Conservation (phyloP, 176 grass and related monocot species). For the Phyllostachys edulis region DNA sequence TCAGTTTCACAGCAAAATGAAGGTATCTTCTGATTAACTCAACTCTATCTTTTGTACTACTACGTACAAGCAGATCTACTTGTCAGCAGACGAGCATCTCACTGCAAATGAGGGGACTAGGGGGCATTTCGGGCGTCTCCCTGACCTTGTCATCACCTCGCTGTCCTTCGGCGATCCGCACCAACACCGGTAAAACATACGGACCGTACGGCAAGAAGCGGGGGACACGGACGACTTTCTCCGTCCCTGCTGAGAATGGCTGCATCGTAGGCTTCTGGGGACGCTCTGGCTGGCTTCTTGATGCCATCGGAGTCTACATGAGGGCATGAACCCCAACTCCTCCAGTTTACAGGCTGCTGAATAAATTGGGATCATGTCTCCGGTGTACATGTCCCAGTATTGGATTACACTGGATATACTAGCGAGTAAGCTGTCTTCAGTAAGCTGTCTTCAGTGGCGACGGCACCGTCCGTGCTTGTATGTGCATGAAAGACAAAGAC, state of each 20-base stretch:
- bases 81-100: neutral
- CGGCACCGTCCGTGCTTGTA: too few relatives aligned
- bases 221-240: neutral
- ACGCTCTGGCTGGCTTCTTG: conserved; percentile 32
- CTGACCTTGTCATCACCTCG: conserved; percentile 8
- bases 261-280: conserved; percentile 38
- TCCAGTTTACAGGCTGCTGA: too few relatives aligned
- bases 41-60: neutral
- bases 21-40: too few relatives aligned
- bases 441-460: too few relatives aligned
- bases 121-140: neutral
- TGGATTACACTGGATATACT: too few relatives aligned
- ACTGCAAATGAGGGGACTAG: neutral
- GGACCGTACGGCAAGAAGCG: conserved; percentile 2
- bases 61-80: neutral
- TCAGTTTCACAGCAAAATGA: too few relatives aligned
- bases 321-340: neutral
- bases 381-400: too few relatives aligned
- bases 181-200: neutral
- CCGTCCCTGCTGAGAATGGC: neutral
- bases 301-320: conserved; percentile 20
- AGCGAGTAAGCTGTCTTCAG: too few relatives aligned
- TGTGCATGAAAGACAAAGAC: too few relatives aligned
- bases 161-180: conserved; percentile 32
- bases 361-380: too few relatives aligned